Conservation (phyloP, 768 basidiomycete genomes). For the Phanerodontia chrysosporium region DNA sequence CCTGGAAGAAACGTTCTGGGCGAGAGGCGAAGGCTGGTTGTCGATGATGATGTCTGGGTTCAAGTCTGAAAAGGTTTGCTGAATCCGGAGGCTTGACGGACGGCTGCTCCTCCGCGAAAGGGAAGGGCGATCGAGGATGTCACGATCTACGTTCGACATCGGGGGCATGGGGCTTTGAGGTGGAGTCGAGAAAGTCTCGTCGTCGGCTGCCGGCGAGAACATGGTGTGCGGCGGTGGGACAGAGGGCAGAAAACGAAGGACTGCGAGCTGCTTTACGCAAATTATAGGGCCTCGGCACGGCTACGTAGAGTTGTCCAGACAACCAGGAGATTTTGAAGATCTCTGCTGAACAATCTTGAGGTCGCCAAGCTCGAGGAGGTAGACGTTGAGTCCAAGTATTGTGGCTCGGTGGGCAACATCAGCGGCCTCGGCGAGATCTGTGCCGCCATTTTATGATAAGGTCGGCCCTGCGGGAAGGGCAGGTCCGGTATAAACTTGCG, state of each 20-base stretch:
- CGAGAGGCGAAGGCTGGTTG: constrained; percentile 26
- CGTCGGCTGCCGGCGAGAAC: constrained; percentile 26
- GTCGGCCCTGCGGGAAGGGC: neutral
- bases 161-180: constrained; percentile 41
- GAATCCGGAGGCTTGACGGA: constrained; percentile 33
- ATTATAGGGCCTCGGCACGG: neutral
- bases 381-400: neutral
- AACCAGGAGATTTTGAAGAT: constrained; percentile 3
- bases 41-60: constrained; percentile 34
- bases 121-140: constrained; percentile 31
- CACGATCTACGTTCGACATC: constrained; percentile 12
- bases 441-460: neutral
- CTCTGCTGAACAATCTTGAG: constrained; percentile 8
- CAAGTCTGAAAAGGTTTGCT: constrained; percentile 26
- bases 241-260: neutral
- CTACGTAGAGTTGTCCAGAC: constrained; percentile 15
- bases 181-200: constrained; percentile 41
- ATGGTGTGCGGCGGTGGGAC: constrained; percentile 13
- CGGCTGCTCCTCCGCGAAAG: constrained; percentile 33
- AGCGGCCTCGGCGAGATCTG: neutral
- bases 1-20: constrained; percentile 4
- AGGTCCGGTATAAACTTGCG: neutral
- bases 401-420: neutral
- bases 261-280: constrained; percentile 3
- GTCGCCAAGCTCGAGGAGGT: neutral